Evolutionary conservation across 345 rosid genomes (phyloP), one percentile per base, ranked within the genome.

Genomic region (Euphorbia pulcherrima): DNA sequence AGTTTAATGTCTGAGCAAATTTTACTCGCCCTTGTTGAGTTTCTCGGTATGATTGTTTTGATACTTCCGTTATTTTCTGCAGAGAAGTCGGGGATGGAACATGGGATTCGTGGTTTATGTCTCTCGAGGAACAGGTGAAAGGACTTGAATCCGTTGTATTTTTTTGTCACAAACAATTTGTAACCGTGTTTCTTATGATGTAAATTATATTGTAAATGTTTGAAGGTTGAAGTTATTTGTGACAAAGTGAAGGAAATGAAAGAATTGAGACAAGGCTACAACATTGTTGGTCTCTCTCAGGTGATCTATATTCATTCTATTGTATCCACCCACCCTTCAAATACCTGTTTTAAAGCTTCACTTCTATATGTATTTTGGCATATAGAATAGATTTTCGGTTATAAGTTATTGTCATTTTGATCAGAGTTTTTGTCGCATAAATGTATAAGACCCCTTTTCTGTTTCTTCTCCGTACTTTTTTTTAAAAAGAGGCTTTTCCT

Each of bases 251-350:
- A 86, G 77, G 52, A 81, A 75, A 89, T 90, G 90, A 67, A 85
- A 81, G 92, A 84, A 78, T 76, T 93, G 76, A 84, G 85, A 39
- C 69, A 82, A 64, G 98, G 98, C 51, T 88, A 85, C 82, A 87
- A 83, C 80, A 80, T 93, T 21, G 97, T 93, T 79, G 98, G 93
- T 59, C 90, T 87, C 69, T 93, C 97, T 59, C 98, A 90, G 93
- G 98, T 87, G 62, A 71, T 53, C 67, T 72, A 55, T 41, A 16
- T 27, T 17, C 35, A 60, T 40, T 56, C 47, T 41, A 66, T 18
- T 5, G 10, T 62, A 46, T 37, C 21, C 60, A 64, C 18, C 21
- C 60, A 64, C 18, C 2, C 35, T 64, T 33, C 44, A 39, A 3
- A 23, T 37, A 10, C 60, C 53, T 30, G 18, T 12, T 68, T 20